phyloP scores from a whole-genome alignment of 139 green algal genomes.

The Micromonas commoda region DNA sequence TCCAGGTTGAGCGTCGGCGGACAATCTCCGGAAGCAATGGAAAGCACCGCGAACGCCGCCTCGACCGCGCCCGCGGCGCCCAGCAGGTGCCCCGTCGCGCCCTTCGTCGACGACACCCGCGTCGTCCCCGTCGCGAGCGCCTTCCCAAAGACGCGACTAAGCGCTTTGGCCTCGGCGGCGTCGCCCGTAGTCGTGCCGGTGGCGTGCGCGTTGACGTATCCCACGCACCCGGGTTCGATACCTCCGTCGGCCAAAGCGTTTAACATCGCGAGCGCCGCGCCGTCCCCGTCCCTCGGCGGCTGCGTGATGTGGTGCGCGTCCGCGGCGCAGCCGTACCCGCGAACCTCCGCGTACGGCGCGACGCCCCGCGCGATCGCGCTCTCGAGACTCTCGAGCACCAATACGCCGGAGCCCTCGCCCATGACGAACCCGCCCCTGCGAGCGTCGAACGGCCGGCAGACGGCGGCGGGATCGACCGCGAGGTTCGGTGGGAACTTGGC shows the following conservation, averaged over 20 bases:
- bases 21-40: constrained; percentile 50
- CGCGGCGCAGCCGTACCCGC: constrained; percentile 73
- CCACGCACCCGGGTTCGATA: constrained; percentile 47
- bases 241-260: constrained; percentile 45
- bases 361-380: constrained; percentile 49
- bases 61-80: constrained; percentile 74
- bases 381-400: constrained; percentile 63
- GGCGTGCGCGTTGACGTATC: constrained; percentile 89
- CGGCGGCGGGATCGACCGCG: constrained; percentile 15
- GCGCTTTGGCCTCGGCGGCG: constrained; percentile 11
- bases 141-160: constrained; percentile 1
- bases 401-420: constrained; percentile 64
- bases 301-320: constrained; percentile 91
- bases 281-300: constrained; percentile 49
- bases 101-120: constrained; percentile 28
- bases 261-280: constrained; percentile 58
- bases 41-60: constrained; percentile 61
- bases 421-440: constrained; percentile 41
- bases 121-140: neutral
- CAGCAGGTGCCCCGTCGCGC: constrained; percentile 75
- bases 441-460: constrained; percentile 57
- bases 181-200: constrained; percentile 36
- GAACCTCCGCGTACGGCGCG: constrained; percentile 67
- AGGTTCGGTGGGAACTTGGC: constrained; percentile 29
- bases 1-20: constrained; percentile 77